Conservation (phyloP, 2,329 filamentous ascomycete species). For the Alternaria sp. region DNA sequence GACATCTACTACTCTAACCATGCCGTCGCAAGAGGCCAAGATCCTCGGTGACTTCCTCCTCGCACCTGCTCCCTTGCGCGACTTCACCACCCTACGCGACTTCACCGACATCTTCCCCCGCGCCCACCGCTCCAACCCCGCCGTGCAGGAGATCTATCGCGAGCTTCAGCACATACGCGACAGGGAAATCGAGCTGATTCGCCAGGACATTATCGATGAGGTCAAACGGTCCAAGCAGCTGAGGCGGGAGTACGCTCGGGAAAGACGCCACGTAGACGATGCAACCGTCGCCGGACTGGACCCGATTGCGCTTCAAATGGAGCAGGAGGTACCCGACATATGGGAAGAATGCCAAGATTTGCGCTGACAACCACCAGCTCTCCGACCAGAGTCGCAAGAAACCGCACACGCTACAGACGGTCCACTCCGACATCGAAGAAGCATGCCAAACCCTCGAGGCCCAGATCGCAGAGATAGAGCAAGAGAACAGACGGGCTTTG, state of each 20-base stretch:
- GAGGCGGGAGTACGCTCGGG: constrained; percentile 63
- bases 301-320: constrained; percentile 67
- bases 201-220: constrained; percentile 70
- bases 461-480: constrained; percentile 70
- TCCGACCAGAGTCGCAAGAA: constrained; percentile 58
- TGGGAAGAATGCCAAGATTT: no score
- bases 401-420: constrained; percentile 67
- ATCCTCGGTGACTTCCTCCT: constrained; percentile 82
- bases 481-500: constrained; percentile 67
- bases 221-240: constrained; percentile 65
- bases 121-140: constrained; percentile 67
- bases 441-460: constrained; percentile 70
- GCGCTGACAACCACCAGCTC: constrained; percentile 54
- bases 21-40: constrained; percentile 75
- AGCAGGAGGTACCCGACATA: constrained; percentile 56
- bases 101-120: constrained; percentile 80
- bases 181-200: constrained; percentile 70
- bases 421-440: constrained; percentile 72
- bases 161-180: constrained; percentile 79
- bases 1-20: constrained; percentile 41
- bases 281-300: constrained; percentile 58
- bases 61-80: constrained; percentile 74
- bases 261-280: constrained; percentile 61
- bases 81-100: constrained; percentile 73
- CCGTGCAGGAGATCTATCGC: constrained; percentile 74